Conservation (phyloP, 2,329 filamentous ascomycete genomes). For the Spiromastix sp. region DNA sequence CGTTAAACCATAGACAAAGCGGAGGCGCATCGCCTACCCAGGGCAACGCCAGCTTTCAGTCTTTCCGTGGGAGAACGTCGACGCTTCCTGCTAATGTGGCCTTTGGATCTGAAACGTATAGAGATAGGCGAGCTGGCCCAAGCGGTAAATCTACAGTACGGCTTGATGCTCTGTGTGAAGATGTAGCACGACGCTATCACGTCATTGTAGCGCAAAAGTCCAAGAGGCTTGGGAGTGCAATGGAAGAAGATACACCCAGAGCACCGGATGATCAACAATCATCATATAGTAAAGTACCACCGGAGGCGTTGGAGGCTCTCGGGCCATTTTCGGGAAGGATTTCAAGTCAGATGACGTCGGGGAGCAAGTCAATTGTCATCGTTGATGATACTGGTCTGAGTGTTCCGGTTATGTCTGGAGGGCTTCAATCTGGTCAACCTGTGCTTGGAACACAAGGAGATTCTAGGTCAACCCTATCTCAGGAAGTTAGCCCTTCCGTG, state of each 20-base stretch:
- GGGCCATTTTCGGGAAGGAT: conserved; percentile 25
- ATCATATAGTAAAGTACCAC: not conserved
- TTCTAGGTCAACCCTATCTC: not conserved
- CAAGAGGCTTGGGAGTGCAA: conserved; percentile 16
- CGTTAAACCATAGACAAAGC: conserved; percentile 53
- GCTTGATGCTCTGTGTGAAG: conserved; percentile 74
- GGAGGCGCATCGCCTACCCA: conserved; percentile 24
- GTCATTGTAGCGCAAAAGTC: conserved; percentile 59
- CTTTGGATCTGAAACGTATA: conserved; percentile 34
- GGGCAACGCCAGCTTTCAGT: conserved; percentile 23
- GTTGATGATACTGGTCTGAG: conserved; percentile 53
- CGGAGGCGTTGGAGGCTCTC: conserved; percentile 6
- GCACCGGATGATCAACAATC: not conserved
- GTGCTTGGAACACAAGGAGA: not conserved
- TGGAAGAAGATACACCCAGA: conserved; percentile 9
- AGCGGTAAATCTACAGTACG: conserved; percentile 45
- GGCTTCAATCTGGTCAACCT: conserved; percentile 10
- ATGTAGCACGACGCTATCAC: conserved; percentile 68
- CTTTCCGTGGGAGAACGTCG: conserved; percentile 29
- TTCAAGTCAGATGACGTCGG: conserved; percentile 54
- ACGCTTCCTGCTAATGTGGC: conserved; percentile 35
- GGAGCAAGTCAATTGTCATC: conserved; percentile 87
- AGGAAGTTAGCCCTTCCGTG: not conserved
- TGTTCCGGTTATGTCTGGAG: conserved; percentile 31
- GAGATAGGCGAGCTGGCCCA: conserved; percentile 26